Base-by-base conservation (phyloP, 805 yeast species). In the Saccharomycopsis sp. region DNA sequence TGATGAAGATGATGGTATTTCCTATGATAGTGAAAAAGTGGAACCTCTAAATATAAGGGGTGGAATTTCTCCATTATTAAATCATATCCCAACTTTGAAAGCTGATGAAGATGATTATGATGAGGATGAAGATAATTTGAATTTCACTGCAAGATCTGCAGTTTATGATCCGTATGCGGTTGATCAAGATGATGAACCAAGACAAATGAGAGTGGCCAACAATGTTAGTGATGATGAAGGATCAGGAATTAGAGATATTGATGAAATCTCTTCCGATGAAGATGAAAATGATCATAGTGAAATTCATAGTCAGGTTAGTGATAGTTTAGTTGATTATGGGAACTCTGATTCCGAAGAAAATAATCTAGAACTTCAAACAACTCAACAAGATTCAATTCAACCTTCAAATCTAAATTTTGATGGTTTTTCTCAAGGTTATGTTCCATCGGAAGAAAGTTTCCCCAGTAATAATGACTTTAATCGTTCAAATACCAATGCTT, bases 151-250 rank as follows among this genome's bases (percentile, higher is more conserved):
- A 18, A 20, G 37, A 21, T 25, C 34, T 10, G 36, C 33, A 12
- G 28, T 32, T n/a, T 38, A 34, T 39, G 40, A 29, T 19, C 32
- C 43, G 5, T 31, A 38, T 28, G n/a, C n/a, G n/a, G n/a, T n/a
- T n/a, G 45, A 30, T 13, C 8, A 23, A 13, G 40, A 36, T 5
- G 40, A 35, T 5, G 20, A 28, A 13, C 41, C 44, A 9, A 39
- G 40, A 9, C 32, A 27, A 31, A 41, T 41, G 45, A 38, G 31
- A 10, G 38, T 41, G 4, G 42, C 47, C 25, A 39, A 40, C 25
- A 40, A 39, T 17, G 39, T 32, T 21, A 34, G 35, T 14, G 42
- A 42, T 27, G 36, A 31, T 19, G 37, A 36, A n/a, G n/a, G n/a
- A n/a, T n/a, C n/a, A n/a, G n/a, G n/a, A n/a, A n/a, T n/a, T n/a